phyloP scores from a whole-genome alignment of 1,284 basidiomycete genomes.

The Trichosporon sp. region DNA sequence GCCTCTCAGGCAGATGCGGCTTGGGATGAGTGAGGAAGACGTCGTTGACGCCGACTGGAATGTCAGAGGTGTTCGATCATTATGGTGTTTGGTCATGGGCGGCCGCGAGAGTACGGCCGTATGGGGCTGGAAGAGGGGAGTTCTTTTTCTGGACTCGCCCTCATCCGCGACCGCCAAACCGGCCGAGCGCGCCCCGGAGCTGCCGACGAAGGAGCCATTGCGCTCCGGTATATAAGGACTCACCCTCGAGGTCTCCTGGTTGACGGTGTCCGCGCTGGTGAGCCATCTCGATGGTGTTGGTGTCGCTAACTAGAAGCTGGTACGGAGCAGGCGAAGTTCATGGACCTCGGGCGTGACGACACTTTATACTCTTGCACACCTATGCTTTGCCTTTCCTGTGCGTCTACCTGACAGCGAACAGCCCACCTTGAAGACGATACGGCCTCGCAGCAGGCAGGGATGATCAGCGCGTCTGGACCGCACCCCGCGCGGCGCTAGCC shows the following conservation, averaged over 20 bases:
- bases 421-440: not conserved
- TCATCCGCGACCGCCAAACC: not conserved
- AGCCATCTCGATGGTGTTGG: not conserved
- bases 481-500: not conserved
- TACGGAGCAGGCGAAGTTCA: not conserved
- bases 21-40: conserved; percentile 25
- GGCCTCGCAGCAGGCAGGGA: not conserved
- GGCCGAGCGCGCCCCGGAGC: not conserved
- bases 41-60: conserved; percentile 28
- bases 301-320: not conserved
- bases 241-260: conserved; percentile 28
- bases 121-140: not conserved
- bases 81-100: not conserved
- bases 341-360: not conserved
- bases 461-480: not conserved
- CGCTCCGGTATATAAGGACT: not conserved
- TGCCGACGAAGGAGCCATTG: not conserved
- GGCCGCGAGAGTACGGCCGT: not conserved
- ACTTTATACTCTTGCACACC: conserved; percentile 2
- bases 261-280: conserved; percentile 16
- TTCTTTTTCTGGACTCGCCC: not conserved
- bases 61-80: not conserved
- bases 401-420: not conserved
- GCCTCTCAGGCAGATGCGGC: conserved; percentile 20
- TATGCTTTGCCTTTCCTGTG: not conserved